Evolutionary conservation across 495 filamentous ascomycete species (phyloP), one percentile per base, ranked within the genome.

Genomic region (Tuber indicum): DNA sequence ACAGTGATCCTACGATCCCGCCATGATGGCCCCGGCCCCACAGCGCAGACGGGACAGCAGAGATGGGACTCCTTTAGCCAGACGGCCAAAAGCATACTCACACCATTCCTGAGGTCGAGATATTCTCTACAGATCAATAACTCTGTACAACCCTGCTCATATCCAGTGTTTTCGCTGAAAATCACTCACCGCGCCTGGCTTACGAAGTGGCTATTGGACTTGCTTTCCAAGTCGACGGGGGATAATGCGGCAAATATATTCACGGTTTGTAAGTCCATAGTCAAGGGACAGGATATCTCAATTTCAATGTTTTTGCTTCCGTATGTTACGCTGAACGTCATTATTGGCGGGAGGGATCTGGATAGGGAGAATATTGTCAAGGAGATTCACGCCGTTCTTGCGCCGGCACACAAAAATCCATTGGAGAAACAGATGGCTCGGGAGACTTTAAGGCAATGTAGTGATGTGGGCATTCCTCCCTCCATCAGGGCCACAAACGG

Each of bases 291-390:
- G 79, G 94, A 97, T 84, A 88, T 93, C 32, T 90, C 91, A 0
- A 94, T 97, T 62, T 88, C 93, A 1, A 92, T 90, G 26, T 97
- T 98, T 81, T 84, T 98, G 47, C 86, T 99, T 14, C 96, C 96
- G 14, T 98, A 92, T 81, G 88, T 92, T 4, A 90, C 91, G 16
- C 80, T 97, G 62, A 95, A 98, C 83, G 88, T 91, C 62, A 88
- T 97, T 45, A 86, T 96, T 19, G 88, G 89, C 42, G 91, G 93
- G 5, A 88, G 87, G 6, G 86, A 92, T 19, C 83, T 88, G 72
- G 90, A 94, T 79, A 88, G 88, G 70, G 81, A 88, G n/a, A 88
- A 92, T 73, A 87, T 97, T 74, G 86, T 87, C n/a, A 81, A 86
- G 32, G 96, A 98, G 84, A 81, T 98, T 32, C 85, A 90, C 43